These are phyloP conservation scores for Mycena latifolia DNA, from an alignment of 768 basidiomycete species.

Conservation along the genomic window DNA sequence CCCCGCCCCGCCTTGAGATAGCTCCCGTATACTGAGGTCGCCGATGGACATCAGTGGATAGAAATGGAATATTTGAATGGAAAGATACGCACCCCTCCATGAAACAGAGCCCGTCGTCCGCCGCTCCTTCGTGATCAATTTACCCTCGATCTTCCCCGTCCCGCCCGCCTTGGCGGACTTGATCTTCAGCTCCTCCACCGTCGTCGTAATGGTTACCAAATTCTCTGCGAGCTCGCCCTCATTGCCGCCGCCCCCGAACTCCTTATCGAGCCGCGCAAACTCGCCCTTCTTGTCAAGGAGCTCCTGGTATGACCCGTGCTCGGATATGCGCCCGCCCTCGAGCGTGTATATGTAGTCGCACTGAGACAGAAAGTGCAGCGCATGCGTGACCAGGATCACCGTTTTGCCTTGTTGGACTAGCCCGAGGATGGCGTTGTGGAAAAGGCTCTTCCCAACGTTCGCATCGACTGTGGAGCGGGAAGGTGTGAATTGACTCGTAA, in stretches of 20 bases:
- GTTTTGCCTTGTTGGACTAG: constrained; percentile 72
- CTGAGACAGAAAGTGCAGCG: constrained; percentile 88
- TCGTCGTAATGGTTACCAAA: constrained; percentile 31
- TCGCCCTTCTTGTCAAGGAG: constrained; percentile 63
- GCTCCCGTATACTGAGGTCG: constrained; percentile 65
- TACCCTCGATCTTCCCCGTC: constrained; percentile 74
- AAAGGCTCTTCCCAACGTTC: constrained; percentile 79
- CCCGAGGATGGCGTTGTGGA: constrained; percentile 71
- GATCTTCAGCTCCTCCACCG: constrained; percentile 48
- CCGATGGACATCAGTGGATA: neutral
- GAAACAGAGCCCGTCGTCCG: constrained; percentile 76
- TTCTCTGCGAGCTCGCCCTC: constrained; percentile 37
- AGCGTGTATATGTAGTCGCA: constrained; percentile 90
- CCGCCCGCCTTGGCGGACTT: constrained; percentile 57
- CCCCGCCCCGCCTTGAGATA: constrained; percentile 71
- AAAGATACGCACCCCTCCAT: constrained; percentile 51
- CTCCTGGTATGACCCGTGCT: constrained; percentile 71
- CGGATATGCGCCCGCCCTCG: constrained; percentile 80
- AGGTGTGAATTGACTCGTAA: constrained; percentile 29
- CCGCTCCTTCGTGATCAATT: constrained; percentile 74
- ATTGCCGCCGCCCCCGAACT: constrained; percentile 64
- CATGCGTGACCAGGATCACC: constrained; percentile 91
- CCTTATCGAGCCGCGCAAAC: constrained; percentile 68
- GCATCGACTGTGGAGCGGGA: constrained; percentile 76
- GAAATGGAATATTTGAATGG: neutral